Evolutionary conservation across 192 early-diverging fungal genomes (phyloP), one percentile per base, ranked within the genome.

Genomic region (Backusella australiensis): DNA sequence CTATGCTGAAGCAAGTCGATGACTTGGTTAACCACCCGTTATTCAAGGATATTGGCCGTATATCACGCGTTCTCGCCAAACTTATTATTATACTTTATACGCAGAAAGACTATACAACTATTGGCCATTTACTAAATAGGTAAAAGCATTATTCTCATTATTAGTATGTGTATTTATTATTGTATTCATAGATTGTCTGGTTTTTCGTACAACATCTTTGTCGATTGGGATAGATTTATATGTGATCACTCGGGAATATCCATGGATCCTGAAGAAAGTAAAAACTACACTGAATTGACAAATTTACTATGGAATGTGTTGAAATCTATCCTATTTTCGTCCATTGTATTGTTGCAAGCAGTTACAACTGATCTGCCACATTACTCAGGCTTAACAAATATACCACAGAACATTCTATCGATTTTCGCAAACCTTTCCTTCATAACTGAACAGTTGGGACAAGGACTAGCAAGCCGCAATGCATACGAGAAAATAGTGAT

Each of bases 401-500:
- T 77, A 2, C 41, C 39, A 23, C 75, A 75, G 36, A 44, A 68
- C 39, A 82, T 83, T 44, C 46, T 87, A 5, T 70, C 73, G 36
- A 75, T 80, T 19, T 89, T 82, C 63, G 85, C 84, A 35, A 83
- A 86, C 56, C 39, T 87, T 34, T 81, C 79, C 41, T 89, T 89
- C 49, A 80, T 85, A 39, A 84, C 83, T 4, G 82, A 84, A 68
- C 75, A 69, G 15, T 74, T 89, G 11, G 82, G 81, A 4, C 66
- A 80, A 38, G 80, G 80, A 56, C 42, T 44, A 21, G 49, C n/a
- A 8, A 80, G 85, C 23, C 86, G 85, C 56, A 81, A 86, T 68
- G 80, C 77, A 1, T 85, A 85, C 42, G 80, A 87, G 71, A 78
- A 86, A 6, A 82, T 83, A 11, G 42, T 87, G 6, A 82, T 77